Base-by-base conservation (phyloP, 2,329 filamentous ascomycete genomes). In the Thielaviopsis musarum region DNA sequence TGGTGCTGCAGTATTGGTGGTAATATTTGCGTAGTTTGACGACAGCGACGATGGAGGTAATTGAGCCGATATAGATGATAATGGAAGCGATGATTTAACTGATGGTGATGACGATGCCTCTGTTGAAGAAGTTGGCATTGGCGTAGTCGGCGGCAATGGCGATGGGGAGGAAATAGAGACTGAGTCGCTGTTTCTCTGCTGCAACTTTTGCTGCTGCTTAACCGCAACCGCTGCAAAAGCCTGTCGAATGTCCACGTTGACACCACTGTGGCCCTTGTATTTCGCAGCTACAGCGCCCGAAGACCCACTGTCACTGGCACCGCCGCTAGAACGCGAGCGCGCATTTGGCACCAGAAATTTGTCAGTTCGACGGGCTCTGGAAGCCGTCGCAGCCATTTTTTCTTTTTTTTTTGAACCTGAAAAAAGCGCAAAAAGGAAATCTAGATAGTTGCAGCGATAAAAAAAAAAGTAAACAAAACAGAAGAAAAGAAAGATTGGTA, bases 221-320 rank as follows among this genome's bases (percentile, higher is more conserved):
- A 52, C 57, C 24, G 57, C 52, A 52, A 28, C 59, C 9, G 53
- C 52, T 24, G 59, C 59, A 56, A 61, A 61, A 38, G 56, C 59
- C 52, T 52, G 59, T n/a, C 59, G 53, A 51, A 61, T 61, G 45
- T 61, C 59, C n/a, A 58, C 45, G 49, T 61, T 61, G 26, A 55
- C 52, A 45, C 59, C 45, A 24, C 41, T 52, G 28, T 52, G 59
- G 52, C 52, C 52, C 26, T 58, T 59, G 34, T 56, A 52, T 52
- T 41, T 24, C n/a, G 45, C 45, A 22, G 45, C 45, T 21, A 41
- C 52, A 54, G 52, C 52, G 53, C 52, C 52, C 17, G 38, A 10
- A 48, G 30, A 38, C 45, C 41, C 24, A 26, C 45, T 38, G 49
- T 56, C n/a, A n/a, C n/a, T n/a, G n/a, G n/a, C 45, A 24, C 52